phyloP scores from a whole-genome alignment of 2,329 filamentous ascomycete genomes.

The Penicillium sp. region DNA sequence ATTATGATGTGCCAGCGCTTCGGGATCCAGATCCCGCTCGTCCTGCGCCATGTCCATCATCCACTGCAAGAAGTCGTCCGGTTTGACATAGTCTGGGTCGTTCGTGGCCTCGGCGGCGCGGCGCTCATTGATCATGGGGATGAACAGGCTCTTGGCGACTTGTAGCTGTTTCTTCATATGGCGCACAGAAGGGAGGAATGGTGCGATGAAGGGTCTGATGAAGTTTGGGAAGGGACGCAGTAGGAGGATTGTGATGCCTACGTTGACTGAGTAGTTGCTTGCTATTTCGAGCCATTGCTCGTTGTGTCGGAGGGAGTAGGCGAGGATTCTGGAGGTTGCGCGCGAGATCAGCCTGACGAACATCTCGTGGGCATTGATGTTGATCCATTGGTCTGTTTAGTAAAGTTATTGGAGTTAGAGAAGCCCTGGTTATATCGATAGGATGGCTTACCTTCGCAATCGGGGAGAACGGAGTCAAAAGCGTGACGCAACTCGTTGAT shows the following conservation, averaged over 20 bases:
- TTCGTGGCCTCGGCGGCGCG: constrained; percentile 21
- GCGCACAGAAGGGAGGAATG: constrained; percentile 38
- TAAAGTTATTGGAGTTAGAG: background rate
- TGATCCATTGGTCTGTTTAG: constrained; percentile 25
- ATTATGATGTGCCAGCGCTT: constrained; percentile 29
- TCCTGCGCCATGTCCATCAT: constrained; percentile 33
- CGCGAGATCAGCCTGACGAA: constrained; percentile 42
- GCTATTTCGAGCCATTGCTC: constrained; percentile 41
- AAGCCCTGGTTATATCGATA: background rate
- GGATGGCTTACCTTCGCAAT: constrained; percentile 24
- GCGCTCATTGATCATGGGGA: constrained; percentile 36
- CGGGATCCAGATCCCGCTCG: constrained; percentile 24
- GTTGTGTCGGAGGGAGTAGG: constrained; percentile 39
- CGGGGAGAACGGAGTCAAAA: constrained; percentile 26
- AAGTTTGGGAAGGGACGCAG: constrained; percentile 39
- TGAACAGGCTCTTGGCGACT: constrained; percentile 37
- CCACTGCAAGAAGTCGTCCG: constrained; percentile 38
- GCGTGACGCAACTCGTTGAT: constrained; percentile 31
- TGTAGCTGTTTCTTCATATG: constrained; percentile 34
- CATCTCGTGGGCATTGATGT: constrained; percentile 26
- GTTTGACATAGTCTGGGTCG: constrained; percentile 24
- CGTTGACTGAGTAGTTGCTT: constrained; percentile 39
- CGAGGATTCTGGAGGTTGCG: constrained; percentile 45
- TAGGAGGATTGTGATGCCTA: constrained; percentile 34
- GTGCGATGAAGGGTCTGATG: constrained; percentile 37